A percentile compares a stretch with the other conserved stretches of the same genome.
Evolutionary conservation across 441 rosid genomes (phyloP).

Genomic region (Macaranga tanarius): DNA sequence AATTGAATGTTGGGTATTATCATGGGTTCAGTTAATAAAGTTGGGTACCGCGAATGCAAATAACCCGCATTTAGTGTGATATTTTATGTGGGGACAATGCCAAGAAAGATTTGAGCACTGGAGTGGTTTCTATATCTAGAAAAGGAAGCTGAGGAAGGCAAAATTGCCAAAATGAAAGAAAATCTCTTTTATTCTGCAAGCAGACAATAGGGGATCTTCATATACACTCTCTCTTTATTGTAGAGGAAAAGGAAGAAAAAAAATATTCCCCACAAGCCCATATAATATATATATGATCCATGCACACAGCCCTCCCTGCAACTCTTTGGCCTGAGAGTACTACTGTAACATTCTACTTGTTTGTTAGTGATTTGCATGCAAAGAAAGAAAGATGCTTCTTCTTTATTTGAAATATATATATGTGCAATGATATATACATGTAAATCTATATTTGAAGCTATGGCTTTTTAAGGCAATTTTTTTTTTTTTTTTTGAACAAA

Average conservation of each 20-base stretch:
- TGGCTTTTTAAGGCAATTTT: background rate
- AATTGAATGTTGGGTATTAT: too few species aligned
- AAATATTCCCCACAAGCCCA: slow-evolving; percentile 8
- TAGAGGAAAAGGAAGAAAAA: background rate
- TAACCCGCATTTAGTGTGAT: background rate
- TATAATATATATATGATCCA: too few species aligned
- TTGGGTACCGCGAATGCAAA: too few species aligned
- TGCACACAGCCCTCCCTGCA: background rate
- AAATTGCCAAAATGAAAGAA: background rate
- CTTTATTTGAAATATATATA: background rate
- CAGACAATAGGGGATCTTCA: slow-evolving; percentile 11
- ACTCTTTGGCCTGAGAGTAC: background rate
- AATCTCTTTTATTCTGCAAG: slow-evolving; percentile 1
- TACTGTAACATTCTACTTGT: slow-evolving; percentile 14
- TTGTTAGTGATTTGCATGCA: slow-evolving; percentile 13
- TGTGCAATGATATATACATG: too few species aligned
- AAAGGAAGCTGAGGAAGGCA: slow-evolving; percentile 1
- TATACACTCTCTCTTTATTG: background rate
- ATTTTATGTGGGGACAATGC: slow-evolving; percentile 3
- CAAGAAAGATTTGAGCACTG: background rate
- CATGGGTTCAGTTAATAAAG: too few species aligned
- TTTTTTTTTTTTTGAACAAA: too few species aligned
- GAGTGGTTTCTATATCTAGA: slow-evolving; percentile 14
- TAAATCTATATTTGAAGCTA: background rate
- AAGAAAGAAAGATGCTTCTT: slow-evolving; percentile 15